Evolutionary conservation across 2,329 filamentous ascomycete genomes (phyloP).

Genomic region (Fusarium illudens): DNA sequence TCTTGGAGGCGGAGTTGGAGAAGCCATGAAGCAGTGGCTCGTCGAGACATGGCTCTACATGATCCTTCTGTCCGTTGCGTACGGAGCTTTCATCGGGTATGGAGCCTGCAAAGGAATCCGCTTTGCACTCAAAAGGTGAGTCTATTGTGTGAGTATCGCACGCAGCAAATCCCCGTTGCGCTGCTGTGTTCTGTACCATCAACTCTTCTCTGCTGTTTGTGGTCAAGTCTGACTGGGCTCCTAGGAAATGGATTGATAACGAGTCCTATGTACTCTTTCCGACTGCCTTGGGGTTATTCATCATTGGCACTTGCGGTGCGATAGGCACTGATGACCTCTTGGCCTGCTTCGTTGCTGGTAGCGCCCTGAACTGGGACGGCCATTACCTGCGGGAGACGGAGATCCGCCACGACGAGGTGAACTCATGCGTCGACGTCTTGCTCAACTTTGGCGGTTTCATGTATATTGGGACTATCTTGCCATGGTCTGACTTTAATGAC

Average conservation of each 20-base stretch:
- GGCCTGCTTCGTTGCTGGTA: background rate
- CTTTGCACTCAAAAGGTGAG: background rate
- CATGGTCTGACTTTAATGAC: slow-evolving; percentile 62
- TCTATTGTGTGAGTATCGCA: too few relatives aligned
- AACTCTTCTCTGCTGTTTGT: too few relatives aligned
- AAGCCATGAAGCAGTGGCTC: background rate
- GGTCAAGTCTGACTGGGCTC: too few relatives aligned
- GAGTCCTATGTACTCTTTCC: background rate
- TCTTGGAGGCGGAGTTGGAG: background rate
- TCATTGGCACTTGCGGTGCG: background rate
- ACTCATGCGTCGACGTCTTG: slow-evolving; percentile 63
- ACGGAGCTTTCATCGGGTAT: background rate
- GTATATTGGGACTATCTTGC: slow-evolving; percentile 64
- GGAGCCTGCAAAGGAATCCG: background rate
- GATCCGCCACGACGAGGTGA: slow-evolving; percentile 38
- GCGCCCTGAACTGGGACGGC: background rate
- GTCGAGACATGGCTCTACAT: background rate
- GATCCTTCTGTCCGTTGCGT: background rate
- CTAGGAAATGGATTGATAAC: background rate
- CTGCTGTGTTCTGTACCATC: too few relatives aligned
- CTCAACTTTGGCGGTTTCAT: slow-evolving; percentile 69
- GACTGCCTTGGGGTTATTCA: background rate
- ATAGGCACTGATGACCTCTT: background rate
- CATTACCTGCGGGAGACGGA: background rate
- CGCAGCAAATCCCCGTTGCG: background rate